Percentiles rank a stretch among this genome's conserved stretches.
Evolutionary conservation across 805 yeast genomes (phyloP).

Genomic region (Kodamaea neixiangensis): DNA sequence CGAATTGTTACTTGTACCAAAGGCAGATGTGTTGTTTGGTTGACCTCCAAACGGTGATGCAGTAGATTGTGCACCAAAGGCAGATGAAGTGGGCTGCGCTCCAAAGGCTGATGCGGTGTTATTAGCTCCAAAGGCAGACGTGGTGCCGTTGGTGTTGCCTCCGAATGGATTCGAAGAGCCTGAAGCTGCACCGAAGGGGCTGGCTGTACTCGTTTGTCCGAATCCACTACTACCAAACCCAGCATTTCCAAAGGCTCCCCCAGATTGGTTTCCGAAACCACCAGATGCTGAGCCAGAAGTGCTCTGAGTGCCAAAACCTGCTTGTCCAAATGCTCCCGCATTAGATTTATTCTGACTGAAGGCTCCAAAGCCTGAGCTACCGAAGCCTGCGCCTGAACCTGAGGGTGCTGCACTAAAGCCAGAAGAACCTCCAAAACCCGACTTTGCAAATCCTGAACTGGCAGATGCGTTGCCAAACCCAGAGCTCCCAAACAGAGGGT

Average conservation of each 20-base stretch:
- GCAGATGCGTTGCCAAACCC: slow-evolving; percentile 9
- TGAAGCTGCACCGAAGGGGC: not conserved
- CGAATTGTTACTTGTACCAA: slow-evolving; percentile 5
- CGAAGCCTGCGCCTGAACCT: not conserved
- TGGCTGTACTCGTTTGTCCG: not conserved
- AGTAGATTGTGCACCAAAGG: slow-evolving; percentile 9
- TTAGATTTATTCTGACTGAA: not conserved
- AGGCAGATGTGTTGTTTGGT: too few species aligned
- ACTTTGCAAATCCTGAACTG: slow-evolving; percentile 2
- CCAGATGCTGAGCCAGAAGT: not conserved
- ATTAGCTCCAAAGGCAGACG: slow-evolving; percentile 12
- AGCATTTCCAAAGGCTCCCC: too few species aligned
- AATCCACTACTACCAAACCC: not conserved
- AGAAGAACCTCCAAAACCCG: slow-evolving; percentile 21
- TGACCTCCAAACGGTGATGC: too few species aligned
- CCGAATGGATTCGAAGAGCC: slow-evolving; percentile 3
- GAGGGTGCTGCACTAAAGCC: not conserved
- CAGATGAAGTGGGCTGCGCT: slow-evolving; percentile 1
- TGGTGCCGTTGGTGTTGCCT: not conserved
- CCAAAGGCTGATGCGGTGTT: slow-evolving; percentile 13
- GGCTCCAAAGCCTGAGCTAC: slow-evolving; percentile 1
- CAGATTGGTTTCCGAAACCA: slow-evolving; percentile 6
- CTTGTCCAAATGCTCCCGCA: slow-evolving; percentile 4
- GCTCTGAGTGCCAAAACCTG: slow-evolving; percentile 8
- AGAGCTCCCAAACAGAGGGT: slow-evolving; percentile 12